Base-by-base conservation (phyloP, 305 asterid genomes). In the Andrographis paniculata region DNA sequence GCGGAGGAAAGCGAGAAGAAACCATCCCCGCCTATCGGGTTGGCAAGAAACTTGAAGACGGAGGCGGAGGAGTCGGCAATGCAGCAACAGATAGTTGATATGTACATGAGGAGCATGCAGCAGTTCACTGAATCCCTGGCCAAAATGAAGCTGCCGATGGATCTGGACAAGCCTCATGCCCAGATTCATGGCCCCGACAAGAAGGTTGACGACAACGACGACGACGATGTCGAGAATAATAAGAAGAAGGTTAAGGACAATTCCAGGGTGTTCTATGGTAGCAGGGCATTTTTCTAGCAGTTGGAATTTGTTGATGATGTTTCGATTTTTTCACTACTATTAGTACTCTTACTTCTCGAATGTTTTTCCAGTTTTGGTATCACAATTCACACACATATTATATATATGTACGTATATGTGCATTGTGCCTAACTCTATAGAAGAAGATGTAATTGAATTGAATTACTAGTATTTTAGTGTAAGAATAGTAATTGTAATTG, bases 91-190 rank as follows among this genome's bases (percentile, higher is more conserved):
- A 78, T 78, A 45, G 81, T 78, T 2, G 84, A 75, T 19, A 78
- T 78, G 84, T 79, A 75, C 59, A 75, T 75, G 88, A 72, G 72
- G 56, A 79, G 84, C 37, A 75, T 79, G 88, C 81, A 72, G 23
- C 88, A 79, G 11, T 79, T 79, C 50, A 79, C 84, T 0, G 88
- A 75, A 30, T 79, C 88, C 1, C 40, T 79, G 42, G 81, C 79
- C 14, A 79, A 79, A 44, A 72, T 79, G 88, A 75, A 79, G 69
- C 88, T 79, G 0, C 88, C 88, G 0, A 58, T 79, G 77, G 76
- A 70, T 38, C 56, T 75, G 55, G 78, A 63, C 24, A 69, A 69
- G 52, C 51, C 62, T 12, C 56, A 20, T 30, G 60, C 30, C 55
- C 24, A 45, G 39, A 43, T 66, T 35, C 69, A 56, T 39, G 52